Evolutionary conservation across 345 rosid species (phyloP).

Genomic region (Syzygium grande): DNA sequence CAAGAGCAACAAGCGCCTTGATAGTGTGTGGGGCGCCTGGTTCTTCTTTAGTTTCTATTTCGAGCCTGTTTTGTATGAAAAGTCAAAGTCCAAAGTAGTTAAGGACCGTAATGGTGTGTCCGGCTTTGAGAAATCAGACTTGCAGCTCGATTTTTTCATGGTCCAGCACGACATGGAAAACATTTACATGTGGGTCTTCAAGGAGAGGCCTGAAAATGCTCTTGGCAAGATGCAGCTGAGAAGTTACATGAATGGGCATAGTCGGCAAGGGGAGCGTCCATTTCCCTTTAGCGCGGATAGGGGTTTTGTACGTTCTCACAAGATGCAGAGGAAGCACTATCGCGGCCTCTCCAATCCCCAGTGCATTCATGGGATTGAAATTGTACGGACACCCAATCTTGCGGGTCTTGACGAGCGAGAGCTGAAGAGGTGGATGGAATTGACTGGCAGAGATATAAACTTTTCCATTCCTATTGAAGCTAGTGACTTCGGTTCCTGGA

Average conservation of each 20-base stretch:
- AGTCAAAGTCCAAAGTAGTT: constrained; percentile 29
- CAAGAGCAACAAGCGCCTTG: constrained; percentile 33
- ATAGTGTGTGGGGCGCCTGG: constrained; percentile 56
- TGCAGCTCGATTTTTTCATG: constrained; percentile 32
- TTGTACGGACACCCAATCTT: constrained; percentile 32
- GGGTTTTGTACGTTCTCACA: constrained; percentile 47
- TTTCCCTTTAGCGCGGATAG: constrained; percentile 41
- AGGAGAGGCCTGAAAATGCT: constrained; percentile 47
- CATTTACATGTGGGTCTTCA: constrained; percentile 50
- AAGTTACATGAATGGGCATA: constrained; percentile 51
- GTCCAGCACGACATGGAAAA: constrained; percentile 58
- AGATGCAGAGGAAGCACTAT: constrained; percentile 56
- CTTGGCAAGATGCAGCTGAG: constrained; percentile 52
- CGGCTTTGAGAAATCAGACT: constrained; percentile 38
- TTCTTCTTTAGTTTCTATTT: constrained; percentile 46
- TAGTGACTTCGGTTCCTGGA: constrained; percentile 41
- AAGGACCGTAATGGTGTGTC: constrained; percentile 30
- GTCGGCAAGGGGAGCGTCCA: constrained; percentile 45
- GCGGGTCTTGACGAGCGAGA: constrained; percentile 30
- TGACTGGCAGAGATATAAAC: constrained; percentile 33
- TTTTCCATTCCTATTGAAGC: constrained; percentile 33
- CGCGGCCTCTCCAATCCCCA: constrained; percentile 51
- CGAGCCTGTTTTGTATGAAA: constrained; percentile 39
- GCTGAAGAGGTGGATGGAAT: constrained; percentile 34
- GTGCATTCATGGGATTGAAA: constrained; percentile 43